Percentiles rank a stretch among this genome's conserved stretches.
phyloP scores from a whole-genome alignment of 2,329 filamentous ascomycete species.

The Penicillium brevicompactum region DNA sequence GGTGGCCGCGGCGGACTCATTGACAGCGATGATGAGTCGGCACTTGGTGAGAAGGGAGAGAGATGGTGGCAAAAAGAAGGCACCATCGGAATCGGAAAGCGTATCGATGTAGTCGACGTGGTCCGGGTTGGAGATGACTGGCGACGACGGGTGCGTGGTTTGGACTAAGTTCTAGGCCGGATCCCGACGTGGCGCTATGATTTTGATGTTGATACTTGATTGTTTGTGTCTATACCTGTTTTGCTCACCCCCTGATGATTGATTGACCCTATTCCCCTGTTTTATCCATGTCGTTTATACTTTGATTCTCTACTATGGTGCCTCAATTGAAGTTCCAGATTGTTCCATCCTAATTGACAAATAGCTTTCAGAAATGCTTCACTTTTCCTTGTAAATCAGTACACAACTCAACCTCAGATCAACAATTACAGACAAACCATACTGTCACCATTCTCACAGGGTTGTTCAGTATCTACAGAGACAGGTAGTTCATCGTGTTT shows the following conservation, averaged over 20 bases:
- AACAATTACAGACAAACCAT: too few species aligned
- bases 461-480: too few species aligned
- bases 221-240: conserved; percentile 25
- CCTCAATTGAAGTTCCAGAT: not conserved
- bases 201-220: conserved; percentile 28
- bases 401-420: too few species aligned
- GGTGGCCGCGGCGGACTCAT: conserved; percentile 72
- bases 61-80: conserved; percentile 69
- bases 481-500: too few species aligned
- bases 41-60: conserved; percentile 40
- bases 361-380: not conserved
- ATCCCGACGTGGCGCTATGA: conserved; percentile 6
- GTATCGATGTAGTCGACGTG: conserved; percentile 85
- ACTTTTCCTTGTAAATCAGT: not conserved
- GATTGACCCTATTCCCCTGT: conserved; percentile 26
- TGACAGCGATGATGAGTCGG: conserved; percentile 69
- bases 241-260: conserved; percentile 26
- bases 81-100: conserved; percentile 81
- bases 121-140: conserved; percentile 84
- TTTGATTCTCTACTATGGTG: conserved; percentile 1
- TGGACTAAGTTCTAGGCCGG: conserved; percentile 49
- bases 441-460: too few species aligned
- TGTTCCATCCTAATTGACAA: not conserved
- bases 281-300: conserved; percentile 9
- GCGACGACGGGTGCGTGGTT: conserved; percentile 73